A percentile compares a stretch with the other conserved stretches of the same genome.
These are phyloP conservation scores for Tricholoma terreum DNA, from an alignment of 768 basidiomycete species.

Conservation along the genomic window DNA sequence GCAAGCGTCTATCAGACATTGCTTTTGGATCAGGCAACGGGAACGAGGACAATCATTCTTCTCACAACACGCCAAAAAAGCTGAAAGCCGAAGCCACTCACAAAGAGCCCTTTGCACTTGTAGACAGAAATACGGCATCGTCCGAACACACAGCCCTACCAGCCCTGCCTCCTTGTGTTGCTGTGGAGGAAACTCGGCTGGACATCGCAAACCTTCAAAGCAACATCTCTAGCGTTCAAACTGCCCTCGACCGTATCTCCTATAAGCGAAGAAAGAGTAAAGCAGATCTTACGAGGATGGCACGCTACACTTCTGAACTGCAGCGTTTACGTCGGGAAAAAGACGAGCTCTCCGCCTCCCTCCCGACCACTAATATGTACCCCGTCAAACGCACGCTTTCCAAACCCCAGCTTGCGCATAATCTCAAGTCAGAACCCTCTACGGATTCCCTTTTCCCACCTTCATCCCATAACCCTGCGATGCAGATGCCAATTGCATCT, in stretches of 20 bases:
- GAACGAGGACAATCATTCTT: slow-evolving; percentile 1
- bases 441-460: not conserved
- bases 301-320: not conserved
- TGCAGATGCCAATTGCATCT: slow-evolving; percentile 8
- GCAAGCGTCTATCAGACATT: slow-evolving; percentile 35
- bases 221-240: slow-evolving; percentile 9
- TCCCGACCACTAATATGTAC: slow-evolving; percentile 7
- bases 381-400: slow-evolving; percentile 9
- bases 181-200: slow-evolving; percentile 13
- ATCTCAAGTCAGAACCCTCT: not conserved
- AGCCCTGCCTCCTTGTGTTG: not conserved
- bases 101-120: slow-evolving; percentile 23
- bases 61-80: slow-evolving; percentile 20
- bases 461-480: not conserved
- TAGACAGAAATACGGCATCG: slow-evolving; percentile 17
- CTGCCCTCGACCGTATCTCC: slow-evolving; percentile 5
- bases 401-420: not conserved
- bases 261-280: slow-evolving; percentile 14
- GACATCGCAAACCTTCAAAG: slow-evolving; percentile 15
- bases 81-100: slow-evolving; percentile 24
- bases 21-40: slow-evolving; percentile 17
- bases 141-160: not conserved
- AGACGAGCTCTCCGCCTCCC: slow-evolving; percentile 10
- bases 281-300: slow-evolving; percentile 11
- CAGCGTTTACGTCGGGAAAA: slow-evolving; percentile 9